These are phyloP conservation scores for Monosporascus sp. DNA, from an alignment of 2,329 filamentous ascomycete species.

Conservation along the genomic window DNA sequence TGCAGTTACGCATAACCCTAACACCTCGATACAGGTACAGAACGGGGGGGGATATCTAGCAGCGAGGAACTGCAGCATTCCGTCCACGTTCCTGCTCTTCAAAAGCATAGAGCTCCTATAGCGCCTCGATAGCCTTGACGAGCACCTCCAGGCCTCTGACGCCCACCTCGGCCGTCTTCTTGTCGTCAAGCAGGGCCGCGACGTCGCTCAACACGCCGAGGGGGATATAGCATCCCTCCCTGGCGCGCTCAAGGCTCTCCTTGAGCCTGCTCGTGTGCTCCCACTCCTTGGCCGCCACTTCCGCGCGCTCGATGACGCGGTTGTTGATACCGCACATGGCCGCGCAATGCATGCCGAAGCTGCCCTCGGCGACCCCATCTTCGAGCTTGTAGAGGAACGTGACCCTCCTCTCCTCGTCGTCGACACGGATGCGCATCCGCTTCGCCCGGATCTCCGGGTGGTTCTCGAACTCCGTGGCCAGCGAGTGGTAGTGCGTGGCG, in stretches of 20 bases:
- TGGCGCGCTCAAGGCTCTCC: constrained; percentile 78
- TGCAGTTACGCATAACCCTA: too few relatives aligned
- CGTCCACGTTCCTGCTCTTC: neutral
- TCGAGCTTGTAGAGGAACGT: constrained; percentile 96
- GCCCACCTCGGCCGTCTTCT: constrained; percentile 37
- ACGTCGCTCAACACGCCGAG: constrained; percentile 86
- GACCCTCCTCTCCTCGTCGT: constrained; percentile 76
- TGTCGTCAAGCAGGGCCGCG: constrained; percentile 64
- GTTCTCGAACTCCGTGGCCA: constrained; percentile 82
- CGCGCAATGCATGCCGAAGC: constrained; percentile 98
- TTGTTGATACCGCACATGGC: constrained; percentile 92
- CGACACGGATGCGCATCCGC: constrained; percentile 92
- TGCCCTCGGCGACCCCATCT: constrained; percentile 88
- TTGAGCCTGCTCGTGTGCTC: constrained; percentile 90
- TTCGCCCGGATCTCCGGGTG: constrained; percentile 84
- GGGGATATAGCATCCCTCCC: constrained; percentile 74
- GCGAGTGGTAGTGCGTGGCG: constrained; percentile 92
- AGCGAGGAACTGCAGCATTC: neutral
- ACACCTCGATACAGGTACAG: too few relatives aligned
- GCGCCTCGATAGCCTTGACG: constrained; percentile 52
- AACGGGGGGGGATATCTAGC: too few relatives aligned
- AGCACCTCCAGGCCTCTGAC: constrained; percentile 54
- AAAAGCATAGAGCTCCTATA: constrained; percentile 20
- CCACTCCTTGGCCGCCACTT: constrained; percentile 85
- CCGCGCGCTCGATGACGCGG: constrained; percentile 78